Evolutionary conservation across 2,329 filamentous ascomycete genomes (phyloP).

Genomic region (Colletotrichum australisinense): DNA sequence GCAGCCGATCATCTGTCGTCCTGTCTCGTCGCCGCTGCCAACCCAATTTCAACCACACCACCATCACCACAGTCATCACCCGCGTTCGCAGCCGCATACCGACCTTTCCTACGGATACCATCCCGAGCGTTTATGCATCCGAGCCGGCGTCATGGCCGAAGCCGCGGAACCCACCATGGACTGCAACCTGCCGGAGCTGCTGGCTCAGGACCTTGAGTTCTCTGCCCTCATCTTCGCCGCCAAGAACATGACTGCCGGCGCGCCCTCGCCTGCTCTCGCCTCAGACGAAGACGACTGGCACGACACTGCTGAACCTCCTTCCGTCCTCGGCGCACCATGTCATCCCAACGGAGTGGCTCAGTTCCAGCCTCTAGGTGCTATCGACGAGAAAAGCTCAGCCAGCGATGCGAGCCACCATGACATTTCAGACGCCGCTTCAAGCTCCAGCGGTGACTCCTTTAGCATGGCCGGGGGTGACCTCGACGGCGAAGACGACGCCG

Average conservation of each 20-base stretch:
- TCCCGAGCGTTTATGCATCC: constrained; percentile 21
- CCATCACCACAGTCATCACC: background rate
- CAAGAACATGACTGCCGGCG: constrained; percentile 64
- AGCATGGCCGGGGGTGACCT: constrained; percentile 46
- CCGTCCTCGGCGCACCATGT: constrained; percentile 18
- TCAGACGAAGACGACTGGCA: constrained; percentile 38
- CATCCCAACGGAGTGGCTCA: constrained; percentile 26
- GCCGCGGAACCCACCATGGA: constrained; percentile 42
- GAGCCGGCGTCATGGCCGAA: constrained; percentile 33
- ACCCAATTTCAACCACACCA: constrained; percentile 14
- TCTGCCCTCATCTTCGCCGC: constrained; percentile 60
- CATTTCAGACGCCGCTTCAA: constrained; percentile 39
- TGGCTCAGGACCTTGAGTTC: constrained; percentile 65
- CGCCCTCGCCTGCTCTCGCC: constrained; percentile 52
- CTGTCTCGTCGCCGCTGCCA: constrained; percentile 3
- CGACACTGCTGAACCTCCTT: constrained; percentile 15
- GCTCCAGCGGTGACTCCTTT: constrained; percentile 50
- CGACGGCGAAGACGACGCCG: constrained; percentile 27
- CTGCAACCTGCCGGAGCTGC: constrained; percentile 65
- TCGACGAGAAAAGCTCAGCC: constrained; percentile 32
- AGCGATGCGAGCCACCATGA: constrained; percentile 37
- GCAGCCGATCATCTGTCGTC: constrained; percentile 20
- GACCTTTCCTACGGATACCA: constrained; percentile 23
- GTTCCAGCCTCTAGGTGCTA: constrained; percentile 32
- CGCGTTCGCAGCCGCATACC: background rate